These are phyloP conservation scores for Albifimbria verrucaria DNA, from an alignment of 2,329 filamentous ascomycete genomes.

Conservation along the genomic window DNA sequence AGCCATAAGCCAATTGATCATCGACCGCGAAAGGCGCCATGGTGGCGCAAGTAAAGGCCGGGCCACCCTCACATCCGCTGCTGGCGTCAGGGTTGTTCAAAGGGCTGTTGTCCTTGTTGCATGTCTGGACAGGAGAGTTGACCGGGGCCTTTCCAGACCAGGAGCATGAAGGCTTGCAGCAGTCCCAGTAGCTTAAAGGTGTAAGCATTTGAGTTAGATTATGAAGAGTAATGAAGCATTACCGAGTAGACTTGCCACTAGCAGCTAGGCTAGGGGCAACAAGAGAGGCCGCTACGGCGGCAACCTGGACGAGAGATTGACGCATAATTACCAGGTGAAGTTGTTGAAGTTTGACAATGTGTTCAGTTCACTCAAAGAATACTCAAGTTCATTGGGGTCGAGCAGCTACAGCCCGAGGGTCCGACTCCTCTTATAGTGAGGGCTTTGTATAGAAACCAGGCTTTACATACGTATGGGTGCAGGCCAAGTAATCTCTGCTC, in stretches of 20 bases:
- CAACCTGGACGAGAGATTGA: not conserved
- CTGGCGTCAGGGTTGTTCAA: slow-evolving; percentile 45
- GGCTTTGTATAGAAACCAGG: not conserved
- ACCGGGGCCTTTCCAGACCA: slow-evolving; percentile 57
- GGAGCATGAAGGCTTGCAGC: slow-evolving; percentile 67
- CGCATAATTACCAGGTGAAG: too few species aligned
- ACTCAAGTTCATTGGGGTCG: not conserved
- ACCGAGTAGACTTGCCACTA: not conserved
- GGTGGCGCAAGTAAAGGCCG: slow-evolving; percentile 58
- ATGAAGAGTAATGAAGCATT: too few species aligned
- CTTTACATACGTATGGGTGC: not conserved
- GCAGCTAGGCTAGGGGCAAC: not conserved
- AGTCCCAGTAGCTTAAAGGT: slow-evolving; percentile 54
- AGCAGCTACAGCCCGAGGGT: not conserved
- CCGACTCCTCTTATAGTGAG: not conserved
- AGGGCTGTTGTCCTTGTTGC: slow-evolving; percentile 51
- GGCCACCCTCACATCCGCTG: slow-evolving; percentile 55
- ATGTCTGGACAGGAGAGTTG: slow-evolving; percentile 47
- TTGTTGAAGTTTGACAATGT: not conserved
- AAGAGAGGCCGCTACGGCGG: not conserved
- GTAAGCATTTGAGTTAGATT: slow-evolving; percentile 4
- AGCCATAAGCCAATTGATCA: slow-evolving; percentile 59
- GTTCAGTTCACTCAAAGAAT: not conserved
- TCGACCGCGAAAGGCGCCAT: slow-evolving; percentile 61
- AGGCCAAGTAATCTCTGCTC: not conserved